Percentiles rank a stretch among this genome's conserved stretches.
These are phyloP conservation scores for Magnolia kwangsiensis DNA, from an alignment of 164 flowering plant species.

Conservation along the genomic window DNA sequence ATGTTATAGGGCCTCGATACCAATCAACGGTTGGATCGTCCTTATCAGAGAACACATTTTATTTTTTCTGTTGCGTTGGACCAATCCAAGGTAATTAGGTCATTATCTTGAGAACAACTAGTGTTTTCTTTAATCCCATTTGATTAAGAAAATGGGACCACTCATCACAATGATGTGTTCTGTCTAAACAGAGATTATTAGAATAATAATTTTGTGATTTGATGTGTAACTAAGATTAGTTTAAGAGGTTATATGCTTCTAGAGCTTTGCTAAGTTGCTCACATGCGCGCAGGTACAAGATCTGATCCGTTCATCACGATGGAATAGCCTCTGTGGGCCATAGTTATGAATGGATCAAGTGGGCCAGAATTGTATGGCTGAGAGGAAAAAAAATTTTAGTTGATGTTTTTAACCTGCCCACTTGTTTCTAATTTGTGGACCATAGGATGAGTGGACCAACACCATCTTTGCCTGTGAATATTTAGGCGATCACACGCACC, in stretches of 20 bases:
- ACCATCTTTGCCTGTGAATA: too few relatives aligned
- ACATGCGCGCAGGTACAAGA: background rate
- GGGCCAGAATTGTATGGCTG: too few relatives aligned
- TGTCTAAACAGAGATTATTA: background rate
- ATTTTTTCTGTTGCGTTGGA: background rate
- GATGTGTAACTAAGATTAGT: background rate
- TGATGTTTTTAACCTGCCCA: too few relatives aligned
- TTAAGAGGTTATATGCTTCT: background rate
- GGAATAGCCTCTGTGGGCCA: too few relatives aligned
- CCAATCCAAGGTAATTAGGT: background rate
- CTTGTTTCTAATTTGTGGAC: too few relatives aligned
- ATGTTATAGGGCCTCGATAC: background rate
- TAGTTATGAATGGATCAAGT: too few relatives aligned
- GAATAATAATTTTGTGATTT: background rate
- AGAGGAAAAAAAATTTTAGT: too few relatives aligned
- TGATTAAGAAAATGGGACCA: background rate
- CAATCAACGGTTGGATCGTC: background rate
- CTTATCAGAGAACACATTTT: background rate
- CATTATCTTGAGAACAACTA: background rate
- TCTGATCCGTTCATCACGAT: too few relatives aligned
- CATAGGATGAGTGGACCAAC: too few relatives aligned
- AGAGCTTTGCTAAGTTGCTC: background rate
- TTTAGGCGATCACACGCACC: too few relatives aligned
- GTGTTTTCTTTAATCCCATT: slow-evolving; percentile 2
- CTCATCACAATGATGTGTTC: slow-evolving; percentile 1